Conservation (phyloP, 805 yeast genomes). For the Torulaspora maleeae region DNA sequence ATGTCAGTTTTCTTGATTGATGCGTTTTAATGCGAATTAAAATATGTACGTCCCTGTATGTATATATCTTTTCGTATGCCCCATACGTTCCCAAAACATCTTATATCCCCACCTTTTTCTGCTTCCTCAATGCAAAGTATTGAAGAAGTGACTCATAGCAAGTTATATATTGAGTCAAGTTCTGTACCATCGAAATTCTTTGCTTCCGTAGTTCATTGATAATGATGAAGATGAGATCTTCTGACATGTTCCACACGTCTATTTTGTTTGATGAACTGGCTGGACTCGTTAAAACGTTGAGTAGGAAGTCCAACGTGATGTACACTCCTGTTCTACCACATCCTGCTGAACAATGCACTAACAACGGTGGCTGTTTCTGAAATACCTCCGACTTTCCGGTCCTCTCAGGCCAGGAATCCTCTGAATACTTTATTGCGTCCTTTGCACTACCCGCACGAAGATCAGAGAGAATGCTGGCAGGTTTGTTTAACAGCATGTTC, state of each 20-base stretch:
- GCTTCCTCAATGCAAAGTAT: slow-evolving; percentile 26
- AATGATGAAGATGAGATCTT: slow-evolving; percentile 55
- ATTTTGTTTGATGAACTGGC: slow-evolving; percentile 36
- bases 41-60: slow-evolving; percentile 1
- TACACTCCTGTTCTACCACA: slow-evolving; percentile 94
- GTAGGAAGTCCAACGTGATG: slow-evolving; percentile 55
- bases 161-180: slow-evolving; percentile 61
- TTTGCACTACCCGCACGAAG: slow-evolving; percentile 12
- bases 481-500: slow-evolving; percentile 23
- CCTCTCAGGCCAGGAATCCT: slow-evolving; percentile 7
- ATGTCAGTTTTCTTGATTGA: neutral
- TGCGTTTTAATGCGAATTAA: neutral
- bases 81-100: slow-evolving; percentile 1
- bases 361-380: slow-evolving; percentile 41
- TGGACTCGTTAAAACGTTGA: slow-evolving; percentile 35
- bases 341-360: slow-evolving; percentile 94
- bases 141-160: slow-evolving; percentile 56
- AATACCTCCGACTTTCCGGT: neutral
- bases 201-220: slow-evolving; percentile 63
- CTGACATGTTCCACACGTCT: slow-evolving; percentile 40
- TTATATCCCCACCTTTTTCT: neutral
- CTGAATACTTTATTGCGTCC: slow-evolving; percentile 11
- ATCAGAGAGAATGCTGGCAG: slow-evolving; percentile 14
- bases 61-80: neutral
- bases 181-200: slow-evolving; percentile 75